phyloP scores from a whole-genome alignment of 1,139 yeast species.

The Candida albicans region DNA sequence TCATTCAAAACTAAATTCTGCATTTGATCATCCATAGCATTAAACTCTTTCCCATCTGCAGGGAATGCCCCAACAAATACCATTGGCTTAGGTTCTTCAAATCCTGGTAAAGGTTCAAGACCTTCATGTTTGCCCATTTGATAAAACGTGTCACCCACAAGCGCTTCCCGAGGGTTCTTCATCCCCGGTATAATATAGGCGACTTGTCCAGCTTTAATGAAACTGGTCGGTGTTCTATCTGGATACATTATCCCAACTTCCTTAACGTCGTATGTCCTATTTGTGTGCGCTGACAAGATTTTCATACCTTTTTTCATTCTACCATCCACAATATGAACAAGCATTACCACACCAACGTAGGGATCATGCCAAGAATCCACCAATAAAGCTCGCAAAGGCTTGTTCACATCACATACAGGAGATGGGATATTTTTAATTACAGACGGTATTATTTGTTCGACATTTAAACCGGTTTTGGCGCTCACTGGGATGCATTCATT shows the following conservation, averaged over 20 bases:
- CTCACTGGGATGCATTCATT: slow-evolving; percentile 83
- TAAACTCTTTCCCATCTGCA: slow-evolving; percentile 90
- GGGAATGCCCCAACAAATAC: slow-evolving; percentile 98
- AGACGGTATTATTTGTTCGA: slow-evolving; percentile 72
- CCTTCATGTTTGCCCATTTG: slow-evolving; percentile 59
- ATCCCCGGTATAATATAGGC: slow-evolving; percentile 93
- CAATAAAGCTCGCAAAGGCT: slow-evolving; percentile 72
- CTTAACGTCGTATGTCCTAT: slow-evolving; percentile 75
- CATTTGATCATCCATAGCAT: slow-evolving; percentile 85
- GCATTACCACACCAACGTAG: slow-evolving; percentile 87
- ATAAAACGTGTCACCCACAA: slow-evolving; percentile 88
- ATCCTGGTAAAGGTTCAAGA: slow-evolving; percentile 84
- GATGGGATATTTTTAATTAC: slow-evolving; percentile 75
- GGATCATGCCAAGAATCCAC: slow-evolving; percentile 98
- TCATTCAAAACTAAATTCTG: slow-evolving; percentile 87
- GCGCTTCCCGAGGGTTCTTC: slow-evolving; percentile 83
- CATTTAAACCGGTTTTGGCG: slow-evolving; percentile 87
- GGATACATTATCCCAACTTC: slow-evolving; percentile 98
- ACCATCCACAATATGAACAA: slow-evolving; percentile 87
- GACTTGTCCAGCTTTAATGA: slow-evolving; percentile 83
- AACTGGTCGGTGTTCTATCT: slow-evolving; percentile 64
- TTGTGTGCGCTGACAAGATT: slow-evolving; percentile 75
- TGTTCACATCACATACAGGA: slow-evolving; percentile 54
- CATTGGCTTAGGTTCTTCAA: slow-evolving; percentile 97
- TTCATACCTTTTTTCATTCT: slow-evolving; percentile 69